Evolutionary conservation across 2,329 filamentous ascomycete genomes (phyloP).

Genomic region (Dothideomycetidae sp.): DNA sequence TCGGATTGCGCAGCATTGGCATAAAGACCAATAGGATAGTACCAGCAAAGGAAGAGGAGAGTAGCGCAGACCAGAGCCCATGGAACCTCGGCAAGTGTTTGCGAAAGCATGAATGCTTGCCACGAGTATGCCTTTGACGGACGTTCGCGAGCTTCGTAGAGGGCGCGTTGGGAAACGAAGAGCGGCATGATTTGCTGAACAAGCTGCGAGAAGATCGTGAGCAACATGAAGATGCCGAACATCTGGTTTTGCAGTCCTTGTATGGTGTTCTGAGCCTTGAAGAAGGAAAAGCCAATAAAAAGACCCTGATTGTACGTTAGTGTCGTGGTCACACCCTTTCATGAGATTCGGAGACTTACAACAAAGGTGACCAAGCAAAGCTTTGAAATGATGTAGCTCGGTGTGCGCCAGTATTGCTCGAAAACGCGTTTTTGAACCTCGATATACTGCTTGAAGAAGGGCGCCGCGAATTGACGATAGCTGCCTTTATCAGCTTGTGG

Average conservation of each 20-base stretch:
- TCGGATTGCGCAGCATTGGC: slow-evolving; percentile 50
- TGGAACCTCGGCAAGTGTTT: slow-evolving; percentile 72
- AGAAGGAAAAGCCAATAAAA: slow-evolving; percentile 70
- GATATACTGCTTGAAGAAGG: slow-evolving; percentile 52
- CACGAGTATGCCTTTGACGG: slow-evolving; percentile 75
- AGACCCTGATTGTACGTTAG: slow-evolving; percentile 31
- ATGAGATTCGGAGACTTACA: slow-evolving; percentile 4
- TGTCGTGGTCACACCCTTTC: background rate
- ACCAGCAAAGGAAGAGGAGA: slow-evolving; percentile 70
- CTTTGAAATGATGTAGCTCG: slow-evolving; percentile 81
- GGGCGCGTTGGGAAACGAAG: slow-evolving; percentile 64
- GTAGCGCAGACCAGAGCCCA: slow-evolving; percentile 66
- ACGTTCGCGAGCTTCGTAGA: slow-evolving; percentile 75
- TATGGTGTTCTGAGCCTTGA: slow-evolving; percentile 52
- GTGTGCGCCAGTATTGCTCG: slow-evolving; percentile 84
- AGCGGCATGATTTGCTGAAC: slow-evolving; percentile 70
- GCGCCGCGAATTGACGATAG: slow-evolving; percentile 68
- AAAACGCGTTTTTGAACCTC: slow-evolving; percentile 63
- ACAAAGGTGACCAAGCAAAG: slow-evolving; percentile 48
- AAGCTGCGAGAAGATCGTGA: slow-evolving; percentile 66
- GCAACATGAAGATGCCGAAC: slow-evolving; percentile 72
- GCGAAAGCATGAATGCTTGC: slow-evolving; percentile 71
- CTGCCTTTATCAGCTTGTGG: slow-evolving; percentile 35
- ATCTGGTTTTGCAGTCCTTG: slow-evolving; percentile 77
- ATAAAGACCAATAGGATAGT: slow-evolving; percentile 72